phyloP scores from a whole-genome alignment of 2,329 filamentous ascomycete species.

The Fusarium sambucinum region DNA sequence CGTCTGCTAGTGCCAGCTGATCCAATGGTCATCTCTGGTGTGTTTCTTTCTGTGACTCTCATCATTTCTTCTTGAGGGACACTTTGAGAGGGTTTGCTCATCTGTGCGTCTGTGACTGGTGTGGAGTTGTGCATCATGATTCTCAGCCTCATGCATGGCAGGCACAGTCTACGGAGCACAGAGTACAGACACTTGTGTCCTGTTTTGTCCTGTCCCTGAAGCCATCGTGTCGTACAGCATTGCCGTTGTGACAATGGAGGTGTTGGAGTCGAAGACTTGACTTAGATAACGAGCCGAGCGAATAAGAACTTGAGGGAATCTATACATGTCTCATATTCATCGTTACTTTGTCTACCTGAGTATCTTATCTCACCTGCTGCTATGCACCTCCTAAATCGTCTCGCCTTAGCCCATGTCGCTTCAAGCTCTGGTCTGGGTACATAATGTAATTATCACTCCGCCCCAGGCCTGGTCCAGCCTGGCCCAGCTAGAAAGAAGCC shows the following conservation, averaged over 20 bases:
- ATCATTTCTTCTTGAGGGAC: slow-evolving; percentile 27
- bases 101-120: not conserved
- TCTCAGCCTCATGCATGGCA: slow-evolving; percentile 36
- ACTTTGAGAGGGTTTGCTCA: slow-evolving; percentile 1
- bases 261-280: slow-evolving; percentile 4
- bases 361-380: slow-evolving; percentile 3
- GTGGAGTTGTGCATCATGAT: slow-evolving; percentile 12
- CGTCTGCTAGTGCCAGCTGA: slow-evolving; percentile 35
- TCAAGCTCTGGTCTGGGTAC: slow-evolving; percentile 24
- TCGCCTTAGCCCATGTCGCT: slow-evolving; percentile 29
- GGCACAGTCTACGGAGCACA: slow-evolving; percentile 17
- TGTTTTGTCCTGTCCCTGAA: slow-evolving; percentile 8
- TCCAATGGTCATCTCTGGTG: slow-evolving; percentile 35
- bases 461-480: slow-evolving; percentile 27
- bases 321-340: slow-evolving; percentile 13
- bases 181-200: not conserved
- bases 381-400: slow-evolving; percentile 13
- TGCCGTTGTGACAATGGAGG: slow-evolving; percentile 8
- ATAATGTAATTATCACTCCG: slow-evolving; percentile 12
- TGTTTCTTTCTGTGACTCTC: slow-evolving; percentile 29
- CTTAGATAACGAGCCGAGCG: slow-evolving; percentile 1
- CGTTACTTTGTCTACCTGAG: slow-evolving; percentile 9
- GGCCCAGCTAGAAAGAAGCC: slow-evolving; percentile 16
- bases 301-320: slow-evolving; percentile 6
- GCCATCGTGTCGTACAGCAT: slow-evolving; percentile 14